Percentiles rank a stretch among this genome's conserved stretches.
Evolutionary conservation across 768 basidiomycete genomes (phyloP).

Genomic region (Agrocybe pediades): DNA sequence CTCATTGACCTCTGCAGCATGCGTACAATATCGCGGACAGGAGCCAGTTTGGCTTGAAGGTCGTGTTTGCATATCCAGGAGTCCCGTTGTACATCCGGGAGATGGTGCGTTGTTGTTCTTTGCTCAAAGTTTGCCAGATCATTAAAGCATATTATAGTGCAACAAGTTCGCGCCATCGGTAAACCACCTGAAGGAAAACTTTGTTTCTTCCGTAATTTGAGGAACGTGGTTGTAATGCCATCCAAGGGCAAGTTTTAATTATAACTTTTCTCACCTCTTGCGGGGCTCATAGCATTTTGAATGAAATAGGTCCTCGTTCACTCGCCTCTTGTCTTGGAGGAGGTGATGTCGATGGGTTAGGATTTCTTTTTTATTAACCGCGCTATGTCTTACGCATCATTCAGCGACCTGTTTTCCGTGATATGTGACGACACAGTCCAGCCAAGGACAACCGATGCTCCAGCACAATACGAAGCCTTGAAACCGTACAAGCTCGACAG

Average conservation of each 20-base stretch:
- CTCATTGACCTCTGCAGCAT: conserved; percentile 39
- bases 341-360: conserved; percentile 81
- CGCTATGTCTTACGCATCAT: not conserved
- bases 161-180: conserved; percentile 72
- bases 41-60: conserved; percentile 62
- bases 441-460: conserved; percentile 47
- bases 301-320: conserved; percentile 52
- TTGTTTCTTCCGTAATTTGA: conserved; percentile 61
- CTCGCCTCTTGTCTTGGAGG: conserved; percentile 71
- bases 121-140: not conserved
- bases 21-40: conserved; percentile 55
- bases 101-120: conserved; percentile 48
- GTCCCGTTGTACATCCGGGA: conserved; percentile 76
- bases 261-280: not conserved
- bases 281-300: not conserved
- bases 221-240: conserved; percentile 74
- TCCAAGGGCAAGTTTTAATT: conserved; percentile 47
- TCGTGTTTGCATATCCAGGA: conserved; percentile 63
- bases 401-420: conserved; percentile 68
- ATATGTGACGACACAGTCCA: conserved; percentile 57
- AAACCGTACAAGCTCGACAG: conserved; percentile 40
- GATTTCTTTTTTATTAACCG: not conserved
- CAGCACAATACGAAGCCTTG: conserved; percentile 52
- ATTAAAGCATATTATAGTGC: conserved; percentile 41
- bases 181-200: conserved; percentile 56